phyloP scores from a whole-genome alignment of 208 protist genomes.

The Acanthamoeba triangularis region DNA sequence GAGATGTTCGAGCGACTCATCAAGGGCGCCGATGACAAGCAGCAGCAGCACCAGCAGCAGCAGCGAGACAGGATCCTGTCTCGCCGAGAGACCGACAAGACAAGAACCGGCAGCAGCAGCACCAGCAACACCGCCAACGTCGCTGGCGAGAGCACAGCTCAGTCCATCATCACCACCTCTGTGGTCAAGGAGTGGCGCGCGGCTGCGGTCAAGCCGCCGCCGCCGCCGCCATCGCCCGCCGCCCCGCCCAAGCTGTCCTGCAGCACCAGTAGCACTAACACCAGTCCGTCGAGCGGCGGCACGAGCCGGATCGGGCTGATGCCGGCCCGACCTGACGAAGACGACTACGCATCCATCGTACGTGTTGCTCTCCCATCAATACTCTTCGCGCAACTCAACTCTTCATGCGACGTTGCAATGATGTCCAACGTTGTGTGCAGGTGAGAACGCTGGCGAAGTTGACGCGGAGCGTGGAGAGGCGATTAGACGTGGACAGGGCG shows the following conservation, averaged over 20 bases:
- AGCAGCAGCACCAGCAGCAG: neutral
- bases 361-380: neutral
- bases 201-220: neutral
- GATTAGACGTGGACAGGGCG: neutral
- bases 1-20: constrained; percentile 13
- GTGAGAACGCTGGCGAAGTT: neutral
- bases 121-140: neutral
- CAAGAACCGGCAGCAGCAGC: neutral
- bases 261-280: neutral
- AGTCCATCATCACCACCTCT: neutral
- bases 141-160: no score
- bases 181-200: neutral
- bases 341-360: neutral
- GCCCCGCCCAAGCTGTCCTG: neutral
- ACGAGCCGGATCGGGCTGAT: neutral
- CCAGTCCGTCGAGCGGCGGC: neutral
- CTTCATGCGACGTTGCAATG: neutral
- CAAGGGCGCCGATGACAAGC: neutral
- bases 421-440: neutral
- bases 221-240: neutral
- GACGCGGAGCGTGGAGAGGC: neutral
- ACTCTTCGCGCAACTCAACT: neutral
- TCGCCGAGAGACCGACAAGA: neutral
- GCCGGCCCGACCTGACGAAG: neutral
- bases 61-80: neutral